Evolutionary conservation across 208 protist genomes (phyloP).

Genomic region (Trypanosoma boissoni): DNA sequence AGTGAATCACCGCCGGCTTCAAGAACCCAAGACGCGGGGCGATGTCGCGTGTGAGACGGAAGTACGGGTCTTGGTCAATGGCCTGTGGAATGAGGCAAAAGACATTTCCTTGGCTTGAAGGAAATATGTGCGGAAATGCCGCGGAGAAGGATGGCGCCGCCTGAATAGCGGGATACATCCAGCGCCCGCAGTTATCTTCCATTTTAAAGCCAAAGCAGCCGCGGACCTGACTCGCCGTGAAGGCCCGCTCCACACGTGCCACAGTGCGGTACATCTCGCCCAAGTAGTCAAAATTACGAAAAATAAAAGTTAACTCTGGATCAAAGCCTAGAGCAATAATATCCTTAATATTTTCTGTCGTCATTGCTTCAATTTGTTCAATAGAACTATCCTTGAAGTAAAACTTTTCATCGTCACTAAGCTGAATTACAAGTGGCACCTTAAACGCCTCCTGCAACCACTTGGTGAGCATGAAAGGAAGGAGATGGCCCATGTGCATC

Average conservation of each 20-base stretch:
- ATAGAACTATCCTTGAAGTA: slow-evolving; percentile 97
- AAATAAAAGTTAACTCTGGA: slow-evolving; percentile 99
- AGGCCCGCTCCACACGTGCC: slow-evolving; percentile 93
- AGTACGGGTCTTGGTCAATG: slow-evolving; percentile 99
- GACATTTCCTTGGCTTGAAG: slow-evolving; percentile 80
- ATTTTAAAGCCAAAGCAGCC: slow-evolving; percentile 97
- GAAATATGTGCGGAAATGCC: slow-evolving; percentile 98
- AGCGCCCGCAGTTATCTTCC: slow-evolving; percentile 95
- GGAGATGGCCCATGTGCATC: slow-evolving; percentile 99
- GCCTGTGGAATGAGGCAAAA: slow-evolving; percentile 99
- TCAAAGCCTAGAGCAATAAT: slow-evolving; percentile 99
- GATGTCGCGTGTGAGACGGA: slow-evolving; percentile 98
- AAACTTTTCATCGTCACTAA: slow-evolving; percentile 99
- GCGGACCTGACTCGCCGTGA: slow-evolving; percentile 94
- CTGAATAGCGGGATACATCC: slow-evolving; percentile 98
- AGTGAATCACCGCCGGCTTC: slow-evolving; percentile 98
- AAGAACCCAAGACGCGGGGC: slow-evolving; percentile 93
- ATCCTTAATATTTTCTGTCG: slow-evolving; percentile 97
- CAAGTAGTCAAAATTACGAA: slow-evolving; percentile 98
- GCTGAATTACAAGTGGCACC: slow-evolving; percentile 98
- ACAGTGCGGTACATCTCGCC: slow-evolving; percentile 96
- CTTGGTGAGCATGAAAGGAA: slow-evolving; percentile 99
- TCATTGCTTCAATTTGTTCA: slow-evolving; percentile 92
- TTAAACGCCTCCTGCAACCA: slow-evolving; percentile 99
- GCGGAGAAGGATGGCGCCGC: slow-evolving; percentile 96